Evolutionary conservation across 306 rosid species (phyloP).

Genomic region (Quercus berberidifolia): DNA sequence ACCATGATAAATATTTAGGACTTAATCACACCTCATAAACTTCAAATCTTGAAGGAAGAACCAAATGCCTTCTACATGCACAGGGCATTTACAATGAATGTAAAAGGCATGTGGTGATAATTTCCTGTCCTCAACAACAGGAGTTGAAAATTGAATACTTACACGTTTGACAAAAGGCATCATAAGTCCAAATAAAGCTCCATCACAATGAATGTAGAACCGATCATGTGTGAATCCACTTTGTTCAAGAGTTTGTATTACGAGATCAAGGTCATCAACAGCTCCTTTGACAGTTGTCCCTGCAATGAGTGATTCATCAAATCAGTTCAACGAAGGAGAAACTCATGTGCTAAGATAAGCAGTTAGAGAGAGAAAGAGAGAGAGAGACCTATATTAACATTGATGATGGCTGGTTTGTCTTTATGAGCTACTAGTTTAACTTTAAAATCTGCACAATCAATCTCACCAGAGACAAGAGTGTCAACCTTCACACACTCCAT

Average conservation of each 20-base stretch:
- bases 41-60: background rate
- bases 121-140: background rate
- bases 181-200: constrained; percentile 66
- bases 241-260: constrained; percentile 43
- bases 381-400: constrained; percentile 56
- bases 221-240: constrained; percentile 47
- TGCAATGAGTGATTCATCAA: constrained; percentile 15
- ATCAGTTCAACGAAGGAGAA: background rate
- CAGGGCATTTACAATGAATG: background rate
- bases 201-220: constrained; percentile 78
- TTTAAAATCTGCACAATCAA: constrained; percentile 53
- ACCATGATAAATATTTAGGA: background rate
- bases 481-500: constrained; percentile 61
- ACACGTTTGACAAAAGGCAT: constrained; percentile 57
- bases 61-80: background rate
- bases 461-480: constrained; percentile 61
- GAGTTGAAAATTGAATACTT: constrained; percentile 4
- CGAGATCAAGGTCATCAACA: constrained; percentile 56
- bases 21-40: too few relatives aligned
- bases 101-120: background rate
- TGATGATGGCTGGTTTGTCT: constrained; percentile 68
- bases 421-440: constrained; percentile 39
- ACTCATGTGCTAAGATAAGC: background rate
- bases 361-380: background rate
- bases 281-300: constrained; percentile 73